These are phyloP conservation scores for Monascus purpureus DNA, from an alignment of 495 filamentous ascomycete species.

Conservation along the genomic window DNA sequence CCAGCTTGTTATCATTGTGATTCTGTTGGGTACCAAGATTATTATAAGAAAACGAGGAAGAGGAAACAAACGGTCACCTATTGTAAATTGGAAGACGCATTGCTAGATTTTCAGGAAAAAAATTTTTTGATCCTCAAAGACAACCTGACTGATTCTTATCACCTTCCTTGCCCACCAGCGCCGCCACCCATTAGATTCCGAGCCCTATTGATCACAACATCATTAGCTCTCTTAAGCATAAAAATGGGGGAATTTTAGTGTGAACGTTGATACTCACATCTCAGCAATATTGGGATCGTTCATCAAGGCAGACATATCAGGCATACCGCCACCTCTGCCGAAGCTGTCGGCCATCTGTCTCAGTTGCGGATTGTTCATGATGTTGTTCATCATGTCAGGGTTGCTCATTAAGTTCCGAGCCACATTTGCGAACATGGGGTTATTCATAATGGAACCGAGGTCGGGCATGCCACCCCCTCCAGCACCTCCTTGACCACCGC, in stretches of 20 bases:
- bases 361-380: constrained; percentile 89
- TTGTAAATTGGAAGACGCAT: no score
- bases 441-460: constrained; percentile 73
- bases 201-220: constrained; percentile 37
- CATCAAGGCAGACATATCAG: constrained; percentile 70
- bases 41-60: background rate
- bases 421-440: constrained; percentile 95
- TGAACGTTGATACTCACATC: constrained; percentile 54
- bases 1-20: no score
- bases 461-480: constrained; percentile 77
- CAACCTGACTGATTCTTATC: constrained; percentile 3
- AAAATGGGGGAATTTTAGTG: no score
- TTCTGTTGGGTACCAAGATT: no score
- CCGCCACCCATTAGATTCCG: constrained; percentile 62
- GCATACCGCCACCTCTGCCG: constrained; percentile 58
- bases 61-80: background rate
- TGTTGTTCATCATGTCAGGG: constrained; percentile 70
- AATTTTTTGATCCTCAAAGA: no score
- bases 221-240: constrained; percentile 4
- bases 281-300: constrained; percentile 81
- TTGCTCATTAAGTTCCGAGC: constrained; percentile 95
- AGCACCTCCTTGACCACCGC: constrained; percentile 40
- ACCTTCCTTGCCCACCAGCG: constrained; percentile 30
- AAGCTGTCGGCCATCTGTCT: constrained; percentile 56
- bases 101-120: no score